A percentile compares a stretch with the other conserved stretches of the same genome.
Conservation (phyloP, 2,329 filamentous ascomycete species). For the Colletotrichum paranaense region DNA sequence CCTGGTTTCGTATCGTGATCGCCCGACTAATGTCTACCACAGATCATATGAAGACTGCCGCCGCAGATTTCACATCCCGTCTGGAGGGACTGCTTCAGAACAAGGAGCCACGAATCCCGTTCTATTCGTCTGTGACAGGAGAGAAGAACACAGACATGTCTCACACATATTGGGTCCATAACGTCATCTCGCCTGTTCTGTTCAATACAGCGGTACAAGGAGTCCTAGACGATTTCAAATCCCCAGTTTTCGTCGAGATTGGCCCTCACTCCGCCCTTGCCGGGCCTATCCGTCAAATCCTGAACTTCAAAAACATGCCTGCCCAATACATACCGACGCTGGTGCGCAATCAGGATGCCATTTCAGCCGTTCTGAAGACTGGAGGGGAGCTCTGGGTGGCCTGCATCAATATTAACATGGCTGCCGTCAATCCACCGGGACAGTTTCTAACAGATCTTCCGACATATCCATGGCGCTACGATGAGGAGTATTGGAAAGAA, state of each 20-base stretch:
- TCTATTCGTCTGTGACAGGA: conserved; percentile 32
- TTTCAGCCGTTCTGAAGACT: conserved; percentile 18
- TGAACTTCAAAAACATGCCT: conserved; percentile 44
- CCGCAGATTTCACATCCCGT: background rate
- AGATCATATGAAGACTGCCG: conserved; percentile 30
- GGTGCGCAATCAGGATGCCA: conserved; percentile 7
- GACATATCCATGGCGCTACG: conserved; percentile 23
- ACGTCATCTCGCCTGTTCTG: conserved; percentile 51
- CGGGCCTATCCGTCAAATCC: conserved; percentile 62
- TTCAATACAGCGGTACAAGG: conserved; percentile 51
- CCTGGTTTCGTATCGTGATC: background rate
- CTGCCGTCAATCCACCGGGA: conserved; percentile 4
- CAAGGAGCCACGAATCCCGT: conserved; percentile 1
- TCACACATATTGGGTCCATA: conserved; percentile 57
- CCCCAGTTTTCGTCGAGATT: conserved; percentile 55
- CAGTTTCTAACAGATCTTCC: conserved; percentile 20
- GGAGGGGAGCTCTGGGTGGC: conserved; percentile 32
- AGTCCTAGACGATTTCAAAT: conserved; percentile 15
- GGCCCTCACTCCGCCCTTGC: conserved; percentile 62
- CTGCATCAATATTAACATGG: conserved; percentile 10
- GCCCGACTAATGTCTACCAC: background rate
- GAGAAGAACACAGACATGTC: conserved; percentile 34
- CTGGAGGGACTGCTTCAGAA: conserved; percentile 16
- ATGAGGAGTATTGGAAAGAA: conserved; percentile 24
- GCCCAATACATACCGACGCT: conserved; percentile 16